Evolutionary conservation across 805 yeast genomes (phyloP).

Genomic region (Ogataea pignaliae): DNA sequence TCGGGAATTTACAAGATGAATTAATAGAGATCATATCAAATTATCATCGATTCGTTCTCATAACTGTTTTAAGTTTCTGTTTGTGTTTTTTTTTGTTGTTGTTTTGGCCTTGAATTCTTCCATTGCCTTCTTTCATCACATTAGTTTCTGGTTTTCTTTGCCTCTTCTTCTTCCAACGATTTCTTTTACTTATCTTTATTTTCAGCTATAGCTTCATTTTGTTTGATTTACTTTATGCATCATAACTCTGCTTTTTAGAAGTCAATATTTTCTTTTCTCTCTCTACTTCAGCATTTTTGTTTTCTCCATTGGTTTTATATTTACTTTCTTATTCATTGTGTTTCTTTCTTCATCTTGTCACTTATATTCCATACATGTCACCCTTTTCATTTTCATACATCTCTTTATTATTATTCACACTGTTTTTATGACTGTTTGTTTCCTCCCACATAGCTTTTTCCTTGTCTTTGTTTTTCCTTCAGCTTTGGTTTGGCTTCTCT

Average conservation of each 20-base stretch:
- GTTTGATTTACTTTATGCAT: too few species aligned
- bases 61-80: not conserved
- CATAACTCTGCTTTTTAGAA: too few species aligned
- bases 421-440: not conserved
- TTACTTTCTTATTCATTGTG: not conserved
- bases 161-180: too few species aligned
- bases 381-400: too few species aligned
- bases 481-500: too few species aligned
- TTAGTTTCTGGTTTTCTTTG: too few species aligned
- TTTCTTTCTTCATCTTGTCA: too few species aligned
- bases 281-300: not conserved
- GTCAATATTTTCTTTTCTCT: conserved; percentile 2
- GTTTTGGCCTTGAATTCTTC: conserved; percentile 1
- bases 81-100: not conserved
- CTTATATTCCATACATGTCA: too few species aligned
- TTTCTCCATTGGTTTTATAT: not conserved
- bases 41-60: conserved; percentile 1
- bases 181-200: too few species aligned
- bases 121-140: not conserved
- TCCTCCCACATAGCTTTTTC: not conserved
- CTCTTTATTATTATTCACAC: not conserved
- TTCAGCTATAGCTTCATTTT: too few species aligned
- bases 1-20: conserved; percentile 40
- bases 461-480: too few species aligned
- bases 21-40: conserved; percentile 12